Conservation (phyloP, 2,329 filamentous ascomycete species). For the Coleophoma eucalyptorum region DNA sequence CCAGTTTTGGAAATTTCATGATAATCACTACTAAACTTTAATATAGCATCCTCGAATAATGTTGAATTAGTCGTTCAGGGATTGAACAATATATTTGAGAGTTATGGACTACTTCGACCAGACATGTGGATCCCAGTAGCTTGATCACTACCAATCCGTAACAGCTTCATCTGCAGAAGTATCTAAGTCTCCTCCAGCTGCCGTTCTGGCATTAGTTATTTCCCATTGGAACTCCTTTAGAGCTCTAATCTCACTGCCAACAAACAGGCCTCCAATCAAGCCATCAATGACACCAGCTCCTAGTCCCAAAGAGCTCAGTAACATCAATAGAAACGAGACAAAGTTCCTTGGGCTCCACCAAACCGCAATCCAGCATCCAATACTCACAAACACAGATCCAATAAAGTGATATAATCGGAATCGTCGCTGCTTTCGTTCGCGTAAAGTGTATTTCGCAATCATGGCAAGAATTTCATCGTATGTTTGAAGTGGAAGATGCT, state of each 20-base stretch:
- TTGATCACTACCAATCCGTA: constrained; percentile 22
- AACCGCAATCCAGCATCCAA: constrained; percentile 74
- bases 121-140: no score
- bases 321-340: constrained; percentile 74
- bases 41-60: no score
- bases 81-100: no score
- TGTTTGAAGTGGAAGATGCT: constrained; percentile 40
- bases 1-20: no score
- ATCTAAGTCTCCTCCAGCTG: constrained; percentile 23
- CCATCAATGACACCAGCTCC: constrained; percentile 78
- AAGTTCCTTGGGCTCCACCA: constrained; percentile 82
- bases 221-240: constrained; percentile 95
- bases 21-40: no score
- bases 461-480: constrained; percentile 74
- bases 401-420: constrained; percentile 74
- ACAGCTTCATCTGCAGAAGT: constrained; percentile 17
- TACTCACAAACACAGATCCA: constrained; percentile 58
- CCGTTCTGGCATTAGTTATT: constrained; percentile 61
- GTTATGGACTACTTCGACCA: no score
- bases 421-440: constrained; percentile 69
- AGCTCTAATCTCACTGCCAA: constrained; percentile 76
- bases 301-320: constrained; percentile 76
- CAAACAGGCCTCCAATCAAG: constrained; percentile 81
- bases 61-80: no score
- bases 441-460: constrained; percentile 61